Base-by-base conservation (phyloP, 148 eudicot genomes). In the Nyssa sinensis region DNA sequence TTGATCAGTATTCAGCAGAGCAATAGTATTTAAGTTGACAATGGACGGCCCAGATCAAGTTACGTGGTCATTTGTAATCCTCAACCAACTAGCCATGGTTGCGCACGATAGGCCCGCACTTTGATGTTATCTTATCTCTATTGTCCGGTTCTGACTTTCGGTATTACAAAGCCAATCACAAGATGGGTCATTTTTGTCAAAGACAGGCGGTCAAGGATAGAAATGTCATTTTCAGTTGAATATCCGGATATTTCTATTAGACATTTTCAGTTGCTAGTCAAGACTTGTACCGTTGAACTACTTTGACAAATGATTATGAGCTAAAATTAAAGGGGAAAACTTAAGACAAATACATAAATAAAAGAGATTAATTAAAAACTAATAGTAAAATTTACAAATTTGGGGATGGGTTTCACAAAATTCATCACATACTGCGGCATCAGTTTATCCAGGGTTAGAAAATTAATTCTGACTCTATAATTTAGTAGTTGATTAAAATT, bases 1-100 rank as follows among this genome's bases (percentile, higher is more conserved):
- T 44, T 12, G 11, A 10, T 10, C 2, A n/a, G n/a, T n/a, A n/a
- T n/a, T n/a, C n/a, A n/a, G n/a, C n/a, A n/a, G 9, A 4, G 44
- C 44, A 37, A 37, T 17, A 5, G 2, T 17, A 13, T 51, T 51
- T 17, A 0, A 17, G 25, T n/a, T 1, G 24, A 53, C 0, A 13
- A 31, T 41, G 34, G 53, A 72, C 28, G 58, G 67, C 3, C 41
- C 16, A 21, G 35, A 61, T 41, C 28, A 7, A 41, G 57, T 21
- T 19, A 72, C 75, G 75, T 72, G 75, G 75, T 17, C 55, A 8
- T 4, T n/a, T 39, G 4, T 19, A 2, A 33, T 60, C 74, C 74
- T 23, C 27, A 61, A 72, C 75, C 53, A 71, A 59, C 53, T n/a
- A n/a, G n/a, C n/a, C n/a, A n/a, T n/a, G n/a, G n/a, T n/a, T n/a